Conservation (phyloP, 805 yeast genomes). For the Myxozyma mucilagina region DNA sequence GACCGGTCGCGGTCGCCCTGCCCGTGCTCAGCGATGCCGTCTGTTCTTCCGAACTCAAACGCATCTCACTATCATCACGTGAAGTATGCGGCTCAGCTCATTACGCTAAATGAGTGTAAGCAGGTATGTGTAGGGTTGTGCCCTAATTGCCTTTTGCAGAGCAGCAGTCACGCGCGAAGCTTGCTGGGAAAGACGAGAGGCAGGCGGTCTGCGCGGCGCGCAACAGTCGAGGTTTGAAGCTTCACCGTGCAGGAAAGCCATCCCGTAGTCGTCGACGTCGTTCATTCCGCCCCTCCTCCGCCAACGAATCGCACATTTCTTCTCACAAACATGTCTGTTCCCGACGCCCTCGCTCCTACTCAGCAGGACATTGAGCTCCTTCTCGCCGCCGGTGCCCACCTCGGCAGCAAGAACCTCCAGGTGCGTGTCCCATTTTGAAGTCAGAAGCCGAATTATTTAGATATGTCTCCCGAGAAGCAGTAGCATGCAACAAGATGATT, state of each 20-base stretch:
- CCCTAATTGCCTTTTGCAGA: neutral
- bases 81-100: slow-evolving; percentile 3
- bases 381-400: slow-evolving; percentile 99
- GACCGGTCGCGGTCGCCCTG: neutral
- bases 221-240: neutral
- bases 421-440: slow-evolving; percentile 42
- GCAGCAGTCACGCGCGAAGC: slow-evolving; percentile 5
- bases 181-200: neutral
- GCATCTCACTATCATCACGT: neutral
- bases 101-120: neutral
- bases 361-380: slow-evolving; percentile 63
- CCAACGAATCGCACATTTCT: slow-evolving; percentile 3
- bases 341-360: slow-evolving; percentile 69
- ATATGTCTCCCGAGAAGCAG: neutral
- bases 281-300: neutral
- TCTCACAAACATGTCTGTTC: slow-evolving; percentile 62
- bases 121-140: neutral
- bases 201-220: neutral
- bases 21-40: neutral
- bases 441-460: neutral
- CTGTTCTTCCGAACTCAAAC: neutral
- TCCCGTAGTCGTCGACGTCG: neutral
- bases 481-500: neutral
- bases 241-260: neutral
- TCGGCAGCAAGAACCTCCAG: slow-evolving; percentile 99